Evolutionary conservation across 305 asterid genomes (phyloP).

Genomic region (Coffea humblotiana): DNA sequence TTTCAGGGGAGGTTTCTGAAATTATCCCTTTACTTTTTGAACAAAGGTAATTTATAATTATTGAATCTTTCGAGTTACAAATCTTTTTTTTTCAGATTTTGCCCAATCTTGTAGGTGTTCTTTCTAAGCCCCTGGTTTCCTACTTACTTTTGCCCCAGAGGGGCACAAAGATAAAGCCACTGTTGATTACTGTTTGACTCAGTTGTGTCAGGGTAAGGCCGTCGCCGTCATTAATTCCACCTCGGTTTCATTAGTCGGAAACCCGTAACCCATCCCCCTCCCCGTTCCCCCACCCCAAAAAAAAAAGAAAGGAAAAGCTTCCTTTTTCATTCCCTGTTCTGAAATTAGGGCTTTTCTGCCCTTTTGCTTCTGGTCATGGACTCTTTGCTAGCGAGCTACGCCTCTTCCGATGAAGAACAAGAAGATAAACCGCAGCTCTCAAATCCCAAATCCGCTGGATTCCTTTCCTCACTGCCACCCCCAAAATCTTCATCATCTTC

Average conservation of each 20-base stretch:
- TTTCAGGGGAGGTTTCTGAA: no score
- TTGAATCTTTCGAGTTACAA: no score
- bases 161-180: not conserved
- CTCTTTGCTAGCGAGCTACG: slow-evolving; percentile 67
- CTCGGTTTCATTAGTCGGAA: no score
- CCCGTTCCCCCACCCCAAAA: no score
- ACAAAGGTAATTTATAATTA: no score
- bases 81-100: no score
- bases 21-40: no score
- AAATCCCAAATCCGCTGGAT: slow-evolving; percentile 24
- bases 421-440: slow-evolving; percentile 18
- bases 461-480: slow-evolving; percentile 50
- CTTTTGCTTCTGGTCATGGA: slow-evolving; percentile 43
- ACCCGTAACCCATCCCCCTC: not conserved
- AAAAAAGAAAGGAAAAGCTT: no score
- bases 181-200: not conserved
- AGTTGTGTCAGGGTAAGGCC: no score
- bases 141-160: no score
- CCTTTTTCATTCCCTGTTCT: not conserved
- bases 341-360: not conserved
- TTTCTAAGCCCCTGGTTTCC: no score
- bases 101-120: no score
- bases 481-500: slow-evolving; percentile 40
- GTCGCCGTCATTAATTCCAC: not conserved
- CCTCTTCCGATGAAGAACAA: slow-evolving; percentile 80